phyloP scores from a whole-genome alignment of 768 basidiomycete species.

The Pleurotus tuber-regium region DNA sequence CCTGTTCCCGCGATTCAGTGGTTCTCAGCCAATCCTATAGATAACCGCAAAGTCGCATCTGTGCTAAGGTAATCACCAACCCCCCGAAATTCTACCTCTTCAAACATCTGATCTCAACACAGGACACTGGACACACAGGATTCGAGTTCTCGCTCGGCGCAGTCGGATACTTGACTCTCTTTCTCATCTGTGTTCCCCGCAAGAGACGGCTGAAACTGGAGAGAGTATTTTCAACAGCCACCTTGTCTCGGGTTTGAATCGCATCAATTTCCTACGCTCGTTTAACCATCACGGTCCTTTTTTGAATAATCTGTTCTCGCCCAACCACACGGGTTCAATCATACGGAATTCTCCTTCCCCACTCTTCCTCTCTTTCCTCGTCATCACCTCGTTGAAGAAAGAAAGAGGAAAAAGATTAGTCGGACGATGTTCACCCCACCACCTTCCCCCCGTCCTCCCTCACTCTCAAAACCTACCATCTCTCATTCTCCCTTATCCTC shows the following conservation, averaged over 20 bases:
- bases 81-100: too few species aligned
- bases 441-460: not conserved
- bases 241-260: not conserved
- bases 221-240: too few species aligned
- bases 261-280: constrained; percentile 1
- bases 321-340: not conserved
- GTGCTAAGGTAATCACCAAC: too few species aligned
- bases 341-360: constrained; percentile 22
- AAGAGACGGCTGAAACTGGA: too few species aligned
- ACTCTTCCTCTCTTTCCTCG: constrained; percentile 37
- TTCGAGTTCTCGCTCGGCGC: too few species aligned
- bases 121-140: too few species aligned
- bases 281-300: constrained; percentile 1
- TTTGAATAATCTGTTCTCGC: not conserved
- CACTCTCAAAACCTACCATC: not conserved
- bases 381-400: constrained; percentile 16
- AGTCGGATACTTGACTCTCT: too few species aligned
- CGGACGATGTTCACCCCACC: constrained; percentile 5
- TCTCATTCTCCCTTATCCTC: not conserved
- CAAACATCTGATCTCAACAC: too few species aligned
- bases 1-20: too few species aligned
- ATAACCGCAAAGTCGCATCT: too few species aligned
- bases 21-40: too few species aligned
- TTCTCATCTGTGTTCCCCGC: too few species aligned
- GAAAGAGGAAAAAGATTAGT: not conserved